Percentiles rank a stretch among this genome's conserved stretches.
These are phyloP conservation scores for Salix purpurea DNA, from an alignment of 345 rosid species.

Conservation along the genomic window DNA sequence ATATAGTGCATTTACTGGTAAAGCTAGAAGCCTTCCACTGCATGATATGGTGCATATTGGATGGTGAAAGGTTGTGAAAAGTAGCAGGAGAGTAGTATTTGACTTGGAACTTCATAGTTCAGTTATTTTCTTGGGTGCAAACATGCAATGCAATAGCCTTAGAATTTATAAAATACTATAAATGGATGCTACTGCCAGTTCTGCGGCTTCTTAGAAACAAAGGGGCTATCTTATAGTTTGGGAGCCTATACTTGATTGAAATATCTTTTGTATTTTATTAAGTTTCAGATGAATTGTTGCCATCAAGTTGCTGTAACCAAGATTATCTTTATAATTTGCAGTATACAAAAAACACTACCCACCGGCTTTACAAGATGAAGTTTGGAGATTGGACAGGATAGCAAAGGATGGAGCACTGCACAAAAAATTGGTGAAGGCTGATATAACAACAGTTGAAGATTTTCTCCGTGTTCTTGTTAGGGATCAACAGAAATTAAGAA, in stretches of 20 bases:
- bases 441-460: constrained; percentile 72
- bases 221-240: neutral
- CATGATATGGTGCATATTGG: neutral
- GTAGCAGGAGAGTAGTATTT: neutral
- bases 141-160: neutral
- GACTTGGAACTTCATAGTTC: neutral
- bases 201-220: neutral
- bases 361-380: constrained; percentile 85
- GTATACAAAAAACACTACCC: constrained; percentile 96
- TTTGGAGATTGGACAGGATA: constrained; percentile 92
- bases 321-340: constrained; percentile 28
- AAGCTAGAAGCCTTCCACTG: neutral
- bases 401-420: constrained; percentile 97
- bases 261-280: neutral
- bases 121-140: neutral
- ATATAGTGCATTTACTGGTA: neutral
- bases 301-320: neutral
- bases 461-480: constrained; percentile 70
- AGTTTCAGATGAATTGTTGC: neutral
- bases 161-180: neutral
- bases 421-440: constrained; percentile 59
- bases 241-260: neutral
- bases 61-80: neutral
- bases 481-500: constrained; percentile 72
- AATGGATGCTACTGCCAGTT: neutral